Evolutionary conservation across 2,329 filamentous ascomycete species (phyloP).

Genomic region (Ustulina deusta): DNA sequence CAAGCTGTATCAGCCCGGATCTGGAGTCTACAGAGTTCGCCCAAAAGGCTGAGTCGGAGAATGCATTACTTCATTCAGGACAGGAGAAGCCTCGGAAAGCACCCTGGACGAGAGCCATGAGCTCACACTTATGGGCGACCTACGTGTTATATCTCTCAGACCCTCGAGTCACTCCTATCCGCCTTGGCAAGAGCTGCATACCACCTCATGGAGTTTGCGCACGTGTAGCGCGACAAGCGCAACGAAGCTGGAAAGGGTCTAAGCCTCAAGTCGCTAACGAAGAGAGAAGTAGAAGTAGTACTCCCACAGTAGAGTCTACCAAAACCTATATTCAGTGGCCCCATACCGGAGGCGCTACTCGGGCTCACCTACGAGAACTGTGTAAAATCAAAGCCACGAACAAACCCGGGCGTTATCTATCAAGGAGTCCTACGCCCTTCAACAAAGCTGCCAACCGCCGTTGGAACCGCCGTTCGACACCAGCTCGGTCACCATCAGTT

Average conservation of each 20-base stretch:
- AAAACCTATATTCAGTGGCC: constrained; percentile 71
- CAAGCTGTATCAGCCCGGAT: constrained; percentile 65
- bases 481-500: constrained; percentile 59
- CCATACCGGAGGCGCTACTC: constrained; percentile 72
- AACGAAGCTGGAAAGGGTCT: constrained; percentile 74
- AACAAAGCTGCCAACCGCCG: constrained; percentile 62
- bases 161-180: constrained; percentile 74
- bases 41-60: constrained; percentile 36
- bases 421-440: constrained; percentile 68
- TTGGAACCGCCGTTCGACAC: constrained; percentile 62
- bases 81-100: constrained; percentile 60
- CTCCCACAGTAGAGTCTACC: constrained; percentile 63
- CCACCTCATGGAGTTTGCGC: constrained; percentile 74
- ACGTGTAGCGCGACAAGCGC: constrained; percentile 74
- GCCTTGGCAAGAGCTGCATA: constrained; percentile 71
- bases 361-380: constrained; percentile 71
- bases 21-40: constrained; percentile 54
- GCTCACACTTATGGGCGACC: constrained; percentile 73
- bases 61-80: constrained; percentile 17
- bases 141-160: constrained; percentile 75
- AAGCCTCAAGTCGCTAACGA: constrained; percentile 55
- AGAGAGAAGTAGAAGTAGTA: constrained; percentile 65
- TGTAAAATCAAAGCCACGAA: constrained; percentile 67
- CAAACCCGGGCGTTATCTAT: constrained; percentile 60
- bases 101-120: constrained; percentile 74